A percentile compares a stretch with the other conserved stretches of the same genome.
Conservation (phyloP, 2,329 filamentous ascomycete species). For the Fusarium beomiforme region DNA sequence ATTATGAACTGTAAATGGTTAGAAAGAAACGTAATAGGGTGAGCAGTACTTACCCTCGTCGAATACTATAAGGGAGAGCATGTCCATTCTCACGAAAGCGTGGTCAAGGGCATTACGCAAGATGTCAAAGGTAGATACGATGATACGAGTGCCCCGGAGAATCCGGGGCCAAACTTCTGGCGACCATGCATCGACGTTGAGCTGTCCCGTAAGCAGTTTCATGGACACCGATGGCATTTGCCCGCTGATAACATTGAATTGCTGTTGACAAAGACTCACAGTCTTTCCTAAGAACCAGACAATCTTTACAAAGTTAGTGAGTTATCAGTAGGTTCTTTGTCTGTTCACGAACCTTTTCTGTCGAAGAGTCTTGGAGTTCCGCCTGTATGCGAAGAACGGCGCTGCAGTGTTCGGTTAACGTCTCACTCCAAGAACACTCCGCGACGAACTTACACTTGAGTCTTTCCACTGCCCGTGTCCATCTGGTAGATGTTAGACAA, state of each 20-base stretch:
- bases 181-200: conserved; percentile 79
- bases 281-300: conserved; percentile 82
- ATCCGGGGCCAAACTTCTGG: conserved; percentile 73
- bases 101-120: conserved; percentile 79
- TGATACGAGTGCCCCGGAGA: conserved; percentile 72
- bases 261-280: conserved; percentile 73
- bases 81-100: conserved; percentile 74
- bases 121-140: conserved; percentile 81
- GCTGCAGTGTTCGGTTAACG: conserved; percentile 51
- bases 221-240: conserved; percentile 70
- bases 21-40: neutral
- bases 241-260: conserved; percentile 66
- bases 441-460: conserved; percentile 69
- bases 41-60: conserved; percentile 74
- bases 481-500: conserved; percentile 61
- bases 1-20: conserved; percentile 70
- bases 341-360: conserved; percentile 67
- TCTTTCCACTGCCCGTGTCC: conserved; percentile 84
- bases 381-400: conserved; percentile 73
- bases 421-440: neutral
- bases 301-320: conserved; percentile 52
- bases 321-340: neutral
- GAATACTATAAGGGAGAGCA: conserved; percentile 77
- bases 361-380: conserved; percentile 66
- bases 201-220: conserved; percentile 72